A percentile compares a stretch with the other conserved stretches of the same genome.
Conservation (phyloP, 768 basidiomycete genomes). For the Mycena capillaripes region DNA sequence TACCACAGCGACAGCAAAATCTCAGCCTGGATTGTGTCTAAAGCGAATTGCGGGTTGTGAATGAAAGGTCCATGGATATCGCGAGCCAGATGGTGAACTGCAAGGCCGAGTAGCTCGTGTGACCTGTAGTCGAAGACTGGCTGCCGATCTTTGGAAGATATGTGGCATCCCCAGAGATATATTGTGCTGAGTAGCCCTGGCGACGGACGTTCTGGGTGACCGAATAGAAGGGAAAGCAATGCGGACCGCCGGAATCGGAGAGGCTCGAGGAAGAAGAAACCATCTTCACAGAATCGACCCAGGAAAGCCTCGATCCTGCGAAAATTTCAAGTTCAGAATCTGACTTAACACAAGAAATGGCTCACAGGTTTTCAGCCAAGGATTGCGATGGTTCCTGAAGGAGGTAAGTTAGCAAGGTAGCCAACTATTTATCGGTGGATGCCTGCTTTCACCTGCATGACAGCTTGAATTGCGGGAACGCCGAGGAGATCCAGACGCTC, state of each 20-base stretch:
- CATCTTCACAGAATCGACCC: background rate
- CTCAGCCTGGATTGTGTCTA: too few species aligned
- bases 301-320: conserved; percentile 2
- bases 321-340: background rate
- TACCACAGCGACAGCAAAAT: too few species aligned
- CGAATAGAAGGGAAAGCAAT: background rate
- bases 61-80: too few species aligned
- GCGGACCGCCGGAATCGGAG: background rate
- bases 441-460: background rate
- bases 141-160: background rate
- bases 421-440: too few species aligned
- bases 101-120: background rate
- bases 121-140: background rate
- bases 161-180: conserved; percentile 1
- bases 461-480: background rate
- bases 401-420: background rate
- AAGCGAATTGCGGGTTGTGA: too few species aligned
- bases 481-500: too few species aligned
- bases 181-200: background rate
- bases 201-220: background rate
- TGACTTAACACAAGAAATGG: background rate
- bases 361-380: background rate
- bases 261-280: conserved; percentile 2
- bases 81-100: background rate
- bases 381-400: background rate